Evolutionary conservation across 1,139 yeast genomes (phyloP), one percentile per base, ranked within the genome.

Genomic region (Yamadazyma taylorii): DNA sequence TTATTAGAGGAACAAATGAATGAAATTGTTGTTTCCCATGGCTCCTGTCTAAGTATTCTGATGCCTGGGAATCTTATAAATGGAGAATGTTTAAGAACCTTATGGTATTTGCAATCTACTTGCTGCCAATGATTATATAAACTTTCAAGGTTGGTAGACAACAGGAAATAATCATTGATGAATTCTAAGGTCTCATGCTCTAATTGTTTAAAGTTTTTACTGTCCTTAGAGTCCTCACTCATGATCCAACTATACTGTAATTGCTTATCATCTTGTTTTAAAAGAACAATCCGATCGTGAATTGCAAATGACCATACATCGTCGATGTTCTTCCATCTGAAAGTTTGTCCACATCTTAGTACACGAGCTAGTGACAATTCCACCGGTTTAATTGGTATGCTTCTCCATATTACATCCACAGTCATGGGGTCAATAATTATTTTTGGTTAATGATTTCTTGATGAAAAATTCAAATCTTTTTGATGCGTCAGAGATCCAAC

Each of bases 1-100:
- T 92, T 92, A 59, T 92, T 92, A n/a, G 96, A 83, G 3, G 96
- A 87, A 60, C 98, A 92, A 16, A 92, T 94, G 50, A 92, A 92
- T 2, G 94, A 85, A 15, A 92, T 64, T 33, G 88, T 66, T 30
- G 94, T 88, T 53, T 94, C 98, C 97, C 97, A 92, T 0, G 98
- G 98, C 47, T 90, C 96, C 58, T 92, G 97, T 35, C 90, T 72
- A 22, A 90, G 72, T 41, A 89, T 86, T 27, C 97, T 66, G 19
- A 90, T 81, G 0, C 98, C 98, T 3, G 69, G 66, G 39, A 80
- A 78, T 17, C 61, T 60, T 3, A 59, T 42, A 47, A 71, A 71
- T 2, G 72, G 69, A 2, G 70, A 60, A 12, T 49, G 45, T 15
- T 52, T 59, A 33, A 54, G 51, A 30, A 39, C 53, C 49, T 40